These are phyloP conservation scores for Acarospora socialis DNA, from an alignment of 2,329 filamentous ascomycete species.

Conservation along the genomic window DNA sequence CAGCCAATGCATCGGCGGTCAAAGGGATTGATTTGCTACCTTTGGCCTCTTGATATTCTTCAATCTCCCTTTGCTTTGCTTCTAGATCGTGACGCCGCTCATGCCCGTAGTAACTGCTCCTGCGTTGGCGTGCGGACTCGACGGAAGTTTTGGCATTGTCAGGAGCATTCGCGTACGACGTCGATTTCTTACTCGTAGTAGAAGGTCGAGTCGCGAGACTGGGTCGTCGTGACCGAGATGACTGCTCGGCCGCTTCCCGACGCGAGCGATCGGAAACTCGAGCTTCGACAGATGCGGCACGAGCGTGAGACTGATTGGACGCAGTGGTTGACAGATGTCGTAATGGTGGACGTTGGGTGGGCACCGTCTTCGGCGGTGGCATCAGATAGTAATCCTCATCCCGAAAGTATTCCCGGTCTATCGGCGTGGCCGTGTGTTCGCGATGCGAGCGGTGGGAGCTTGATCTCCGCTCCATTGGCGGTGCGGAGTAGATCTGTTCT, in stretches of 20 bases:
- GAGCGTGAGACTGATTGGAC: too few species aligned
- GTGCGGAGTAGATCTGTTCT: conserved; percentile 19
- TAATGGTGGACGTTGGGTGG: conserved; percentile 10
- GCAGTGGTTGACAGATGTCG: conserved; percentile 7
- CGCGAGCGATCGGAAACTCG: too few species aligned
- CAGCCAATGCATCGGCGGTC: background rate
- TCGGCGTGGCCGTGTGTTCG: too few species aligned
- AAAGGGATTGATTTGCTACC: background rate
- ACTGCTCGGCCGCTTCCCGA: background rate
- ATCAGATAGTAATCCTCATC: conserved; percentile 30
- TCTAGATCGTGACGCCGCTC: conserved; percentile 9
- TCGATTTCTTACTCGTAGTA: too few species aligned
- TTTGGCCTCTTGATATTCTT: conserved; percentile 10
- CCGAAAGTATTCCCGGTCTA: conserved; percentile 14
- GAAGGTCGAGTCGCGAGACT: conserved; percentile 7
- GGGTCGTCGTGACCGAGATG: conserved; percentile 6
- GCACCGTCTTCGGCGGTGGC: conserved; percentile 26
- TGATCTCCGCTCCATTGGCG: conserved; percentile 17
- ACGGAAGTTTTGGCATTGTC: conserved; percentile 3
- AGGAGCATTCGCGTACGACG: conserved; percentile 6
- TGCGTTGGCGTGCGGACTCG: conserved; percentile 3
- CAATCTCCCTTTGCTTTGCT: conserved; percentile 5
- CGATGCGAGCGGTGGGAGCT: too few species aligned
- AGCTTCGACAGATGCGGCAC: too few species aligned
- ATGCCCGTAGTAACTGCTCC: conserved; percentile 10